Conservation (phyloP, 352 stramenopile species). For the Pythium apleroticum region DNA sequence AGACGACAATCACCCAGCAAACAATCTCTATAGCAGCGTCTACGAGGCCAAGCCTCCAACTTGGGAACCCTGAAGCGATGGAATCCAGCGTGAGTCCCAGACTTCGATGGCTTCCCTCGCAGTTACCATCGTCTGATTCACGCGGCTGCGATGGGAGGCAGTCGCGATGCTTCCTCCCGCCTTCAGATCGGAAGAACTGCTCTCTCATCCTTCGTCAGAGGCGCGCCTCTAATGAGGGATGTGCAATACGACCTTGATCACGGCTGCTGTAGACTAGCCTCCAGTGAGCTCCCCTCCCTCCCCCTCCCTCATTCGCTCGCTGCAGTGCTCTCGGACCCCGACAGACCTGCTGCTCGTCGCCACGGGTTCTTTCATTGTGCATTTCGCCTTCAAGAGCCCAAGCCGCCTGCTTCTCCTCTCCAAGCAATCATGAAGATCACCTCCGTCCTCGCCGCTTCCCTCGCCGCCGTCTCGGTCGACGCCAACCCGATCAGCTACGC, state of each 20-base stretch:
- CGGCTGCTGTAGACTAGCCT: not conserved
- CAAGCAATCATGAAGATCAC: constrained; percentile 17
- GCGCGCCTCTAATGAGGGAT: not conserved
- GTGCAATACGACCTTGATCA: not conserved
- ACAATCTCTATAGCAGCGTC: too few species aligned
- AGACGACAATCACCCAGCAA: too few species aligned
- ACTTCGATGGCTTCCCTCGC: too few species aligned
- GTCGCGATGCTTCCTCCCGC: not conserved
- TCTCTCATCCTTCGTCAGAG: not conserved
- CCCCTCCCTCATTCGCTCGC: not conserved
- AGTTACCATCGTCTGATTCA: not conserved
- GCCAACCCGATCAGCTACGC: constrained; percentile 13
- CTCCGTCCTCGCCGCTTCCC: constrained; percentile 4
- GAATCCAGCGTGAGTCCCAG: too few species aligned
- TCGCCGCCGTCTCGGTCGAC: constrained; percentile 7
- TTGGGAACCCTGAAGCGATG: too few species aligned
- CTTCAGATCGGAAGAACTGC: not conserved
- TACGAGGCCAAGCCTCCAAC: too few species aligned
- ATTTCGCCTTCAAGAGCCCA: constrained; percentile 9
- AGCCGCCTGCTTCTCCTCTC: constrained; percentile 2
- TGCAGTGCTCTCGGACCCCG: not conserved
- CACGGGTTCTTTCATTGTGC: constrained; percentile 6
- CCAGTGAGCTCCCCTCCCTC: not conserved
- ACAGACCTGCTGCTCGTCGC: not conserved
- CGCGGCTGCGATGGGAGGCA: not conserved